A percentile compares a stretch with the other conserved stretches of the same genome.
phyloP scores from a whole-genome alignment of 1,284 basidiomycete genomes.

The Rugosomyces carneus region DNA sequence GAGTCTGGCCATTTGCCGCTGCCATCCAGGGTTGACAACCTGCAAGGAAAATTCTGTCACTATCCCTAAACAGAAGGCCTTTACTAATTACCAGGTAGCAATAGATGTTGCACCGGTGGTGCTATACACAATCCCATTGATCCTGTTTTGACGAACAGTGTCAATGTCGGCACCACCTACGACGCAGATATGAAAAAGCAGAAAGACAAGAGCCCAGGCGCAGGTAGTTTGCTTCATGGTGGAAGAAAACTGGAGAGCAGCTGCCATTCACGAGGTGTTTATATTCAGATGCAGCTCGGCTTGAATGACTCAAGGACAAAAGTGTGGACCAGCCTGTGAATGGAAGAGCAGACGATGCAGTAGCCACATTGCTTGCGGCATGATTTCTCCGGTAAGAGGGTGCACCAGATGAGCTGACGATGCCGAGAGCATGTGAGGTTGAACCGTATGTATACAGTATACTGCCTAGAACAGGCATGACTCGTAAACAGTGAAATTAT shows the following conservation, averaged over 20 bases:
- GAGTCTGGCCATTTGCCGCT: conserved; percentile 33
- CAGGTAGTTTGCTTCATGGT: conserved; percentile 8
- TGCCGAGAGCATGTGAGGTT: background rate
- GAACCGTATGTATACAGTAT: too few species aligned
- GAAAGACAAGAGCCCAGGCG: background rate
- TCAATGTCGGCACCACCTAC: conserved; percentile 11
- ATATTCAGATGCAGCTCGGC: background rate
- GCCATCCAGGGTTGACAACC: conserved; percentile 26
- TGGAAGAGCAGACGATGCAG: background rate
- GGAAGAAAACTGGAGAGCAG: background rate
- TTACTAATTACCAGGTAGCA: conserved; percentile 14
- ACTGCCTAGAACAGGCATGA: background rate
- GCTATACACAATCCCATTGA: conserved; percentile 11
- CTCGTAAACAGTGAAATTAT: background rate
- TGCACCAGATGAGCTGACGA: background rate
- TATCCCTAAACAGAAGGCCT: conserved; percentile 16
- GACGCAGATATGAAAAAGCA: background rate
- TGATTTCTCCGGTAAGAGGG: background rate
- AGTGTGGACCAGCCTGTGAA: conserved; percentile 1
- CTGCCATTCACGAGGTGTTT: conserved; percentile 3
- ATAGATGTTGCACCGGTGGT: conserved; percentile 15
- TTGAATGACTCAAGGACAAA: conserved; percentile 3
- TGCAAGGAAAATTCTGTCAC: conserved; percentile 6
- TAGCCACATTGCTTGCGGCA: background rate
- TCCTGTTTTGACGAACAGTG: conserved; percentile 8